Conservation (phyloP, 2,329 filamentous ascomycete species). For the Botrytis pseudocinerea region DNA sequence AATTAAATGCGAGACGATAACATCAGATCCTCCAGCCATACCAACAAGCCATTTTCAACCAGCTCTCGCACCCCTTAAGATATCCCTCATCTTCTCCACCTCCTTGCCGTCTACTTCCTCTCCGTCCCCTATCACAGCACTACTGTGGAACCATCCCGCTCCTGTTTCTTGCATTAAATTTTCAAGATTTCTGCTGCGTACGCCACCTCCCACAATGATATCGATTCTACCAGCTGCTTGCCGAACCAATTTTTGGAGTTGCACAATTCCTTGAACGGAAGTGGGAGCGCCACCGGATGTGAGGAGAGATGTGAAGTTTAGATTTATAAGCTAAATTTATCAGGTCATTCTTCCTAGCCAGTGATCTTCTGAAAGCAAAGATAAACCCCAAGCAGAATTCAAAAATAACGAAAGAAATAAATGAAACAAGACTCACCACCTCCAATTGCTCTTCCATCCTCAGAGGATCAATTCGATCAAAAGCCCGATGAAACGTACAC, state of each 20-base stretch:
- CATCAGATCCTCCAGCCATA: not conserved
- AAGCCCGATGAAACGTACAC: conserved; percentile 57
- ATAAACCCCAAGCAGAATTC: not conserved
- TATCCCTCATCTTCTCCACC: conserved; percentile 27
- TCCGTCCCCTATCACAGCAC: conserved; percentile 43
- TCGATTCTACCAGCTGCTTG: conserved; percentile 40
- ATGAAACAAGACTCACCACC: conserved; percentile 40
- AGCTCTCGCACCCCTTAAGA: not conserved
- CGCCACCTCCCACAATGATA: conserved; percentile 53
- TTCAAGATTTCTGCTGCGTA: conserved; percentile 48
- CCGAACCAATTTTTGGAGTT: conserved; percentile 40
- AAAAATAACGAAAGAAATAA: not conserved
- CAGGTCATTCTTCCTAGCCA: not conserved
- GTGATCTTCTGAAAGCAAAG: not conserved
- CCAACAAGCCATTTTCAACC: not conserved
- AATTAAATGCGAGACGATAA: not conserved
- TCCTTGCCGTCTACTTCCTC: conserved; percentile 38
- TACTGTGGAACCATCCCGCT: conserved; percentile 45
- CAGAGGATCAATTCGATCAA: conserved; percentile 44
- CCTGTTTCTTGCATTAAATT: conserved; percentile 35
- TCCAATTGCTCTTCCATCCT: conserved; percentile 25
- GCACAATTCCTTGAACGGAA: conserved; percentile 29
- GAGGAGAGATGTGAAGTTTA: conserved; percentile 47
- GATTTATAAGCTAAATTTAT: not conserved
- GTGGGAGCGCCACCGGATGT: conserved; percentile 47